Percentiles rank a stretch among this genome's conserved stretches.
These are phyloP conservation scores for Phaeosphaeriaceae sp. DNA, from an alignment of 2,329 filamentous ascomycete genomes.

Conservation along the genomic window DNA sequence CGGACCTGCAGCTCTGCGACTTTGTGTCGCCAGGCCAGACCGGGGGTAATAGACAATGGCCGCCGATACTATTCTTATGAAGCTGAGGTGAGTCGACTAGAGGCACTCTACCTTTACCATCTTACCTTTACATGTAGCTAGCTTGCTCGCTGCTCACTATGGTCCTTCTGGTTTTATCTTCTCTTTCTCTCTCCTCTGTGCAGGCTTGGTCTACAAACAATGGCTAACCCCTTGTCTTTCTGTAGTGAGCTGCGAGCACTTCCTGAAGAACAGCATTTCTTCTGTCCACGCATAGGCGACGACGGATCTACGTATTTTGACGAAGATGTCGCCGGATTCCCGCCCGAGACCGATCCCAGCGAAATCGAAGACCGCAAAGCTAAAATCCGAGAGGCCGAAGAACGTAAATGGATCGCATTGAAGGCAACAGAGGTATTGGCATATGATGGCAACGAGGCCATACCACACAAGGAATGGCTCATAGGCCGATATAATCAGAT, in stretches of 20 bases:
- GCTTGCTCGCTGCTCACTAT: neutral
- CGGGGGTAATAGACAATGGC: constrained; percentile 33
- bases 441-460: constrained; percentile 56
- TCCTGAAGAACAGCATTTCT: constrained; percentile 53
- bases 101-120: neutral
- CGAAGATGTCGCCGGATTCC: constrained; percentile 50
- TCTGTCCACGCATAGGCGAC: constrained; percentile 53
- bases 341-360: constrained; percentile 35
- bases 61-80: constrained; percentile 35
- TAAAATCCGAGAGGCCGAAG: constrained; percentile 47
- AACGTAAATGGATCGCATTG: constrained; percentile 50
- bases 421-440: constrained; percentile 55
- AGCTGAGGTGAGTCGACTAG: constrained; percentile 39
- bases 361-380: constrained; percentile 36
- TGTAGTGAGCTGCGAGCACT: constrained; percentile 47
- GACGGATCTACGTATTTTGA: constrained; percentile 50
- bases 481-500: constrained; percentile 48
- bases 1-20: neutral
- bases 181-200: neutral
- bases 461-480: constrained; percentile 50
- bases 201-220: constrained; percentile 9
- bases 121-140: neutral
- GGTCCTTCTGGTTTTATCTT: no score
- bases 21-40: constrained; percentile 1
- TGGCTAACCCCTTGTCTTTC: constrained; percentile 27